phyloP scores from a whole-genome alignment of 2,329 filamentous ascomycete species.

The Cytospora leucostoma region DNA sequence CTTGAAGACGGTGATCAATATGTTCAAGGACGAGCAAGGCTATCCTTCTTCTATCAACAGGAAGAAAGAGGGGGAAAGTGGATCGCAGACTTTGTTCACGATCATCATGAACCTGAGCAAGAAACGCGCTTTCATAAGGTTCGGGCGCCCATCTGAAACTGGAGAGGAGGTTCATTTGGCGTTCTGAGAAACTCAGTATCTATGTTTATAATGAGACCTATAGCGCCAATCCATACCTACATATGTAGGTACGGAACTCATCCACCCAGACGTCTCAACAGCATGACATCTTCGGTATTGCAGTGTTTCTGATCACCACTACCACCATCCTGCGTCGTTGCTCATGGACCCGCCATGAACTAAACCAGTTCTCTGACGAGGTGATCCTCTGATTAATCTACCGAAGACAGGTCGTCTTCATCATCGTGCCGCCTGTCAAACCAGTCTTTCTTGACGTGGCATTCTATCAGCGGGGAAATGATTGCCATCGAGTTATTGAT shows the following conservation, averaged over 20 bases:
- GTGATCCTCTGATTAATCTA: not conserved
- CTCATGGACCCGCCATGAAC: too few relatives aligned
- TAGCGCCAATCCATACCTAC: not conserved
- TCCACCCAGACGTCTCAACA: too few relatives aligned
- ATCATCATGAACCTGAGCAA: slow-evolving; percentile 24
- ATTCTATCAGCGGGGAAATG: slow-evolving; percentile 24
- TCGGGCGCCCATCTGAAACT: slow-evolving; percentile 20
- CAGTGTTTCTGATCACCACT: too few relatives aligned
- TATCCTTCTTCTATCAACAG: slow-evolving; percentile 25
- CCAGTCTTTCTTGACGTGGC: slow-evolving; percentile 19
- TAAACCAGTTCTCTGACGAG: not conserved
- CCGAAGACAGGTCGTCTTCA: not conserved
- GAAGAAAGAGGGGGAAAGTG: not conserved
- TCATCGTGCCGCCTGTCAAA: slow-evolving; percentile 7
- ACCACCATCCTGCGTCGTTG: too few relatives aligned
- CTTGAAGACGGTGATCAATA: not conserved
- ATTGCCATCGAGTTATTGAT: slow-evolving; percentile 20
- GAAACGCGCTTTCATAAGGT: slow-evolving; percentile 19
- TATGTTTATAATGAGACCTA: not conserved
- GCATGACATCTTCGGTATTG: too few relatives aligned
- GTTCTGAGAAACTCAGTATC: not conserved
- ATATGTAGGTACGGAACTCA: not conserved
- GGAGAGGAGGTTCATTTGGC: slow-evolving; percentile 21
- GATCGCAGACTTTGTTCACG: slow-evolving; percentile 21
- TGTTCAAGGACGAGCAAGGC: slow-evolving; percentile 24